A percentile compares a stretch with the other conserved stretches of the same genome.
Evolutionary conservation across 2,329 filamentous ascomycete genomes (phyloP).

Genomic region (Ceratocystis diversiconidia): DNA sequence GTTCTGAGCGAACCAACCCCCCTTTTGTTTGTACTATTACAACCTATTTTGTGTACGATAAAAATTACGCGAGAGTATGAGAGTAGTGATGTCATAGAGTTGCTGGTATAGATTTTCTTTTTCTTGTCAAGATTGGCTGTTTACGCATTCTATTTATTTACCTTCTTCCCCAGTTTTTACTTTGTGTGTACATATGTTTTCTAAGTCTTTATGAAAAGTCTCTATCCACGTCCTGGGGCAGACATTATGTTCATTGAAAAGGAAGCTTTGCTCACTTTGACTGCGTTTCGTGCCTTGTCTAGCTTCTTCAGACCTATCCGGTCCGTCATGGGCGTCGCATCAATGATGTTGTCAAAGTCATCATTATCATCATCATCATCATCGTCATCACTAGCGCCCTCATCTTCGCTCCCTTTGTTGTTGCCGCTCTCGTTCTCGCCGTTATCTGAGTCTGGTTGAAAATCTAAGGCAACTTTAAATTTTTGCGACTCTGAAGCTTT

Average conservation of each 20-base stretch:
- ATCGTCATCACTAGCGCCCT: slow-evolving; percentile 28
- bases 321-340: slow-evolving; percentile 80
- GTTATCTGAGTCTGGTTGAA: slow-evolving; percentile 57
- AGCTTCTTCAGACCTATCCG: slow-evolving; percentile 52
- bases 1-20: slow-evolving; percentile 13
- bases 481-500: slow-evolving; percentile 39
- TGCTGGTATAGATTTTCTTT: neutral
- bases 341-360: slow-evolving; percentile 84
- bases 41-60: slow-evolving; percentile 12
- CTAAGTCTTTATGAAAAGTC: neutral
- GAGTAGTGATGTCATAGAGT: slow-evolving; percentile 4
- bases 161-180: neutral
- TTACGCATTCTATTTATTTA: neutral
- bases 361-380: slow-evolving; percentile 44
- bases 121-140: neutral
- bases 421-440: slow-evolving; percentile 24
- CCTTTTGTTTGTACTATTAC: neutral
- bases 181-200: neutral
- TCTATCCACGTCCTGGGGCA: slow-evolving; percentile 30
- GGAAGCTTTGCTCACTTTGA: slow-evolving; percentile 35
- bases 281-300: slow-evolving; percentile 39
- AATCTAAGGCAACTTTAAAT: slow-evolving; percentile 36
- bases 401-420: slow-evolving; percentile 30
- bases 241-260: slow-evolving; percentile 37
- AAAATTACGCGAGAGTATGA: neutral